Conservation (phyloP, 306 rosid genomes). For the Vigna nakashimae region DNA sequence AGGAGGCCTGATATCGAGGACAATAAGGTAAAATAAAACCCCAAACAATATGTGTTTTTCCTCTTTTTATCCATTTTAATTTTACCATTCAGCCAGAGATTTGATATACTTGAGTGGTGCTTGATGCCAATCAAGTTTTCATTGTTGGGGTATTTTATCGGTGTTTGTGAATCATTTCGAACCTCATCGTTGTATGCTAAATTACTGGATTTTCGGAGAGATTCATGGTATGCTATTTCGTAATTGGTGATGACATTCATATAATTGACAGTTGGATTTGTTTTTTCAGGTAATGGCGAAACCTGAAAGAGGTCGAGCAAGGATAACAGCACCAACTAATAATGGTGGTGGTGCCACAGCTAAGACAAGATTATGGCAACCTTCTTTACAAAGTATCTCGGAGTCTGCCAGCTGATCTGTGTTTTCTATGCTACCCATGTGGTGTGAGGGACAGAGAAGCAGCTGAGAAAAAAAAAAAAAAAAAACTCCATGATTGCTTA, state of each 20-base stretch:
- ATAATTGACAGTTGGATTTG: slow-evolving; percentile 1
- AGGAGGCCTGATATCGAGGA: slow-evolving; percentile 53
- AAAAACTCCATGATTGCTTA: slow-evolving; percentile 34
- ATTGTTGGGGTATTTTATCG: neutral
- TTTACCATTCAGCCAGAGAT: neutral
- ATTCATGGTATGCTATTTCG: neutral
- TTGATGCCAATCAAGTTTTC: slow-evolving; percentile 7
- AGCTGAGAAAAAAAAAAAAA: slow-evolving; percentile 2
- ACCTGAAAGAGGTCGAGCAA: slow-evolving; percentile 48
- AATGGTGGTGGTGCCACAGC: slow-evolving; percentile 57
- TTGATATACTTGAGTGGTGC: slow-evolving; percentile 15
- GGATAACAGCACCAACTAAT: slow-evolving; percentile 47
- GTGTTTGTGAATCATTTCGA: neutral
- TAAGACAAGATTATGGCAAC: slow-evolving; percentile 83
- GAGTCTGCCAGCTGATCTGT: slow-evolving; percentile 62
- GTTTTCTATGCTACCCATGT: slow-evolving; percentile 40
- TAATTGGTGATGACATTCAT: slow-evolving; percentile 3
- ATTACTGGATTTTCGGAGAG: neutral
- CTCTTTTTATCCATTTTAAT: neutral
- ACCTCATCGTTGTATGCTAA: neutral
- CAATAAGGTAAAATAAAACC: slow-evolving; percentile 60
- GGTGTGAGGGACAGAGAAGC: slow-evolving; percentile 50
- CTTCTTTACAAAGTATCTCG: slow-evolving; percentile 81
- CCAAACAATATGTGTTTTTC: neutral
- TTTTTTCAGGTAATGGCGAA: slow-evolving; percentile 50